Conservation (phyloP, 495 filamentous ascomycete genomes). For the Podospora appendiculata region DNA sequence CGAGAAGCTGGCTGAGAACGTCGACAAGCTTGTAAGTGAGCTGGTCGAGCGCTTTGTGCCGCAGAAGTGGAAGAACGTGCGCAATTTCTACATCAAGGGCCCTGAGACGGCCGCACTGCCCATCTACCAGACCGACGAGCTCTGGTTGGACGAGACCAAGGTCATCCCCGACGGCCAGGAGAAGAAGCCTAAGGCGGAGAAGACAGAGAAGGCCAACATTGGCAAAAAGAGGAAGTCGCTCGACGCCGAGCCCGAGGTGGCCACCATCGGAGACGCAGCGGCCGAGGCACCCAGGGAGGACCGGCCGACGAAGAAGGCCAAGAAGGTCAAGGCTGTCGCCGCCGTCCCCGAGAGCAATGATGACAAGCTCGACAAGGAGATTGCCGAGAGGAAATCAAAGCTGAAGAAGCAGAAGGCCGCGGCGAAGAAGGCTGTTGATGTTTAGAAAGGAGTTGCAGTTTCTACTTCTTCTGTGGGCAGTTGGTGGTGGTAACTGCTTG, state of each 20-base stretch:
- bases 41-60: constrained; percentile 71
- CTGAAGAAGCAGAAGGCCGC: constrained; percentile 54
- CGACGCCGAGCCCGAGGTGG: constrained; percentile 30
- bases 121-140: constrained; percentile 82
- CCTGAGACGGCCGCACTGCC: constrained; percentile 79
- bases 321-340: constrained; percentile 27
- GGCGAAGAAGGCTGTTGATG: constrained; percentile 35
- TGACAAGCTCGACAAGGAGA: constrained; percentile 50
- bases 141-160: constrained; percentile 79
- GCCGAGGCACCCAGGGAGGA: constrained; percentile 29
- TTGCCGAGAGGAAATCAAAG: constrained; percentile 51
- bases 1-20: constrained; percentile 70
- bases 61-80: constrained; percentile 77
- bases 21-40: constrained; percentile 58
- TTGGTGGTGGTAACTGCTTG: too few relatives aligned
- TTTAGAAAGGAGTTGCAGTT: constrained; percentile 1
- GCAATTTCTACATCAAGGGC: constrained; percentile 80
- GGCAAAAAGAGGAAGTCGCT: constrained; percentile 60
- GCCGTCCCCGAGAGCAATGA: constrained; percentile 38
- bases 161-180: constrained; percentile 57
- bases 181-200: constrained; percentile 25
- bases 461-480: not conserved
- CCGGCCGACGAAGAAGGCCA: constrained; percentile 44
- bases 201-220: constrained; percentile 47
- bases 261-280: constrained; percentile 29